Base-by-base conservation (phyloP, 148 eudicot species). In the Limonium bicolor region DNA sequence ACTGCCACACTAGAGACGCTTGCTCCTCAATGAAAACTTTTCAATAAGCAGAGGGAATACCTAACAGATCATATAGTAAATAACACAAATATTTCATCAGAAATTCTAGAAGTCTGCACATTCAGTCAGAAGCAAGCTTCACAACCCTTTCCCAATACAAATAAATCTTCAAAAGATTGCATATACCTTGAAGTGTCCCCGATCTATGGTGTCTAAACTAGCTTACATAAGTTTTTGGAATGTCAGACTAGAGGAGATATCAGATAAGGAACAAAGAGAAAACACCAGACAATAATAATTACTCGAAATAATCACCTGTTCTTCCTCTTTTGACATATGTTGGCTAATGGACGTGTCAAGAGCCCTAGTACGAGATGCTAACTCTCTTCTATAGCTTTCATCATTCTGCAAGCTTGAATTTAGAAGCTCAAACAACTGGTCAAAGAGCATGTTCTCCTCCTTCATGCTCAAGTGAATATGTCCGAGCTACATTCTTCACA, bases 321-420 rank as follows among this genome's bases (percentile, higher is more conserved):
- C 82, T 62, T 88, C 97, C 61, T 88, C 94, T 79, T 83, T 88
- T 46, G 92, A 80, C 97, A 88, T 83, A 67, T 88, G 97, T 65
- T 88, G 94, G 63, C 77, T 72, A 51, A 88, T 79, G 55, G 94
- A 83, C 48, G 97, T 88, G 61, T 74, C 80, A 53, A 88, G 86
- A 24, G 92, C 97, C 33, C 92, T 83, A 3, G 94, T 80, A 55
- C 97, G 76, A 48, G 86, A 88, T 27, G 97, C 97, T 63, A 88
- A 50, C 65, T 83, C 94, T 66, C 92, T 68, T 46, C 76, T 66
- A 60, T 65, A 80, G 67, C 74, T 70, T 72, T 83, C 94, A 41
- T 83, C 84, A 43, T 58, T 66, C 36, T 57, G 71, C 55, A 63
- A 64, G 33, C 72, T 60, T 41, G 70, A 65, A 33, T 53, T 73